These are phyloP conservation scores for Odontarrhena argentea DNA, from an alignment of 345 rosid species.

Conservation along the genomic window DNA sequence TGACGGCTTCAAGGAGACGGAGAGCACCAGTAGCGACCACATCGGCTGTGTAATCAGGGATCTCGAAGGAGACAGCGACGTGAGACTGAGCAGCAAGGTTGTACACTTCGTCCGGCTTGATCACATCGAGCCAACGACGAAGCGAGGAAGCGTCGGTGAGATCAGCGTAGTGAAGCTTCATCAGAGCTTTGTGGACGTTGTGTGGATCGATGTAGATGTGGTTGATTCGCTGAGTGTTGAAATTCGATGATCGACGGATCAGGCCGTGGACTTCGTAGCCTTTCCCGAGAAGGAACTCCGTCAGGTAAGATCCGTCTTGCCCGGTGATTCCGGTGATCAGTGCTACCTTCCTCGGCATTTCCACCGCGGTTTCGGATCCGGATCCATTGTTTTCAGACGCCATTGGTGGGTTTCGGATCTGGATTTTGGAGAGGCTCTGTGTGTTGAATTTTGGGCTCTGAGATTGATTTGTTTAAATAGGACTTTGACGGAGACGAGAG, in stretches of 20 bases:
- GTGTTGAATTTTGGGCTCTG: slow-evolving; percentile 27
- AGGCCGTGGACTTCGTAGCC: slow-evolving; percentile 85
- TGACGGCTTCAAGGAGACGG: slow-evolving; percentile 85
- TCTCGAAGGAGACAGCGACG: slow-evolving; percentile 87
- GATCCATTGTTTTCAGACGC: slow-evolving; percentile 45
- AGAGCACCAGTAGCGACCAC: slow-evolving; percentile 89
- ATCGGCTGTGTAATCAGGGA: slow-evolving; percentile 90
- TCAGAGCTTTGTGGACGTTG: slow-evolving; percentile 70
- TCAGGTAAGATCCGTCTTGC: slow-evolving; percentile 87
- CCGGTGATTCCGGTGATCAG: slow-evolving; percentile 89
- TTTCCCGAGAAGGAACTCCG: slow-evolving; percentile 71
- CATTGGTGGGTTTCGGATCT: slow-evolving; percentile 43
- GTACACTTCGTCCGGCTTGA: slow-evolving; percentile 81
- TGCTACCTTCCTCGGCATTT: slow-evolving; percentile 51
- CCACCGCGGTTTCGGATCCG: slow-evolving; percentile 33
- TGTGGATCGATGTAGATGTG: slow-evolving; percentile 94
- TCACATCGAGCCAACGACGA: slow-evolving; percentile 88
- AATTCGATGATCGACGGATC: slow-evolving; percentile 90
- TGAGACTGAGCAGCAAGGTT: slow-evolving; percentile 95
- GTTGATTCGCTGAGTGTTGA: slow-evolving; percentile 88
- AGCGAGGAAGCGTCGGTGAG: slow-evolving; percentile 84
- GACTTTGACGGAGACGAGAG: slow-evolving; percentile 6
- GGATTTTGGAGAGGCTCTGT: slow-evolving; percentile 14
- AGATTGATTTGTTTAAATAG: slow-evolving; percentile 28
- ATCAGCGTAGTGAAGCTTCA: slow-evolving; percentile 86